Base-by-base conservation (phyloP, 2,329 filamentous ascomycete genomes). In the Colletotrichum sp. region DNA sequence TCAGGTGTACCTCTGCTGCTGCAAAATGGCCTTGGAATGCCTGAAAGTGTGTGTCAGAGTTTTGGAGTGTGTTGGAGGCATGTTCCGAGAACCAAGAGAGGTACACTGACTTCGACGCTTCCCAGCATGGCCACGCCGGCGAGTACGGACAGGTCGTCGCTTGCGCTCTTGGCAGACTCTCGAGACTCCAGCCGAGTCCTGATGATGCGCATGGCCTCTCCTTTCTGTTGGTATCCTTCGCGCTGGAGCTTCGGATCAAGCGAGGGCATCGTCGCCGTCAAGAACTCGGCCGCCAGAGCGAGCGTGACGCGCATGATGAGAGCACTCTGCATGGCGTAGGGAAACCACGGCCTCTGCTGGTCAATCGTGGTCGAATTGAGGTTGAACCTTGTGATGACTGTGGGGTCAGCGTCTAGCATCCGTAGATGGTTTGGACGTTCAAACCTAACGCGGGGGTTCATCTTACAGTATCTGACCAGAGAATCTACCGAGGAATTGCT, bases 281-380 rank as follows among this genome's bases (percentile, higher is more conserved):
- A 61, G 43, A 77, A 78, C 18, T 75, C 77, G 16, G 77, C 77
- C 4, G 77, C 69, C 59, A 78, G 32, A 13, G 77, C 73, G 9
- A 77, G 52, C 4, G 77, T 78, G 13, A 69, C 73, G 21, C 75
- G 77, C 75, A 78, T 63, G 69, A 78, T 67, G 34, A 78, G 58
- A 8, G 69, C 43, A 64, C 73, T 78, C 67, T 76, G 75, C 77
- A 77, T 78, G 55, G 77, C 77, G 16, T 77, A 77, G 5, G 75
- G 77, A 21, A 78, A 77, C 75, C 77, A 77, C 32, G 77, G 77
- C 28, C 76, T 59, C 38, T 77, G 72, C 26, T 32, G 70, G 18
- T 78, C 76, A 12, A 38, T 58, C 4, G 71, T 73, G 6, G 76
- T 77, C 6, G 75, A 73, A n/a, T 72, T 72, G 34, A 77, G 66